A percentile compares a stretch with the other conserved stretches of the same genome.
Evolutionary conservation across 495 filamentous ascomycete genomes (phyloP).

Genomic region (Aspergillus affinis): DNA sequence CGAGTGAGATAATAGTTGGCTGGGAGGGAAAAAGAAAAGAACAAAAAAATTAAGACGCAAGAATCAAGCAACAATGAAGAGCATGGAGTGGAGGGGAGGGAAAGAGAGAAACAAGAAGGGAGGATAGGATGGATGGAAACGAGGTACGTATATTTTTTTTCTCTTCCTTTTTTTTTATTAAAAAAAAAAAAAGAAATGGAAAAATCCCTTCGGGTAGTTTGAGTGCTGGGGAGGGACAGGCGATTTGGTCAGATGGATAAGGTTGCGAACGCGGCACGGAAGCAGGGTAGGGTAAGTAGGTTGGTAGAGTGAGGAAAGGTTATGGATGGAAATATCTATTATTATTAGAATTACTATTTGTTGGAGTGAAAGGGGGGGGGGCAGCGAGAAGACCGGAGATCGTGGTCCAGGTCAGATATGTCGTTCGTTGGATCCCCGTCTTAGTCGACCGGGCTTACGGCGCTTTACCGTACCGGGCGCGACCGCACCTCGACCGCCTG

Average conservation of each 20-base stretch:
- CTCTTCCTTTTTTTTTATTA: not conserved
- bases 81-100: conserved; percentile 11
- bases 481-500: too few relatives aligned
- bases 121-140: conserved; percentile 10
- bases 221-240: not conserved
- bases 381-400: conserved; percentile 9
- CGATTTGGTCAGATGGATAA: not conserved
- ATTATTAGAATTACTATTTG: conserved; percentile 3
- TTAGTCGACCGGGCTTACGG: not conserved
- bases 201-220: not conserved
- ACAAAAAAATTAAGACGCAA: conserved; percentile 13
- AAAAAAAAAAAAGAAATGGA: not conserved
- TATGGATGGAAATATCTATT: not conserved
- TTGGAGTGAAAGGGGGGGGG: conserved; percentile 4
- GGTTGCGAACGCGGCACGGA: conserved; percentile 13
- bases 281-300: not conserved
- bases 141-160: conserved; percentile 9
- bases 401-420: conserved; percentile 9
- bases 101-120: conserved; percentile 4
- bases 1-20: conserved; percentile 35
- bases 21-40: conserved; percentile 15
- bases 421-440: conserved; percentile 7
- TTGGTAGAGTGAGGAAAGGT: not conserved
- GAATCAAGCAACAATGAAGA: conserved; percentile 15
- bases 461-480: not conserved